These are phyloP conservation scores for Carex cristatella DNA, from an alignment of 176 grass and related monocot species.

Conservation along the genomic window DNA sequence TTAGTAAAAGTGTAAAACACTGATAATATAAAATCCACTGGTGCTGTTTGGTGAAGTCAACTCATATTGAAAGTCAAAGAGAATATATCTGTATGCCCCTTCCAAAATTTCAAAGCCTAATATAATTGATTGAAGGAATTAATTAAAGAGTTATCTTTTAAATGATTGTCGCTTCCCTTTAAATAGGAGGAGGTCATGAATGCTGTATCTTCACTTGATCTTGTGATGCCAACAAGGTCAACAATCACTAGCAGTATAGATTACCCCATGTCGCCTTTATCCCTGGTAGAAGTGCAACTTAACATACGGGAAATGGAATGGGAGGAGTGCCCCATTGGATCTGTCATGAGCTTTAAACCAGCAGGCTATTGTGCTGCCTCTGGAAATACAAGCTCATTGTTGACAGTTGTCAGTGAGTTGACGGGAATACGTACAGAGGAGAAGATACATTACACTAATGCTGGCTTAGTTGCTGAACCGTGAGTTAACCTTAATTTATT, in stretches of 20 bases:
- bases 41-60: neutral
- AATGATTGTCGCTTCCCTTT: neutral
- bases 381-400: neutral
- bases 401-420: neutral
- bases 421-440: neutral
- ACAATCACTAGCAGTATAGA: neutral
- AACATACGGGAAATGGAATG: constrained; percentile 3
- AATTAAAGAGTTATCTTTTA: neutral
- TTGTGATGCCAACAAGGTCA: constrained; percentile 12
- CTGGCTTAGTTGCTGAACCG: neutral
- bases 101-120: neutral
- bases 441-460: neutral
- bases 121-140: neutral
- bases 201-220: neutral
- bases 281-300: neutral
- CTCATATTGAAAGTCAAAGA: neutral
- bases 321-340: constrained; percentile 25
- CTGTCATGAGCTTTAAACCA: neutral
- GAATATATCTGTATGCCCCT: neutral
- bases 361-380: neutral
- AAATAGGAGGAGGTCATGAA: neutral
- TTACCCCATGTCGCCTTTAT: neutral
- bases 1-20: neutral
- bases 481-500: constrained; percentile 10
- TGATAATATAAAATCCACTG: neutral